A percentile compares a stretch with the other conserved stretches of the same genome.
phyloP scores from a whole-genome alignment of 2,329 filamentous ascomycete species.

The Monosporascus sp. region DNA sequence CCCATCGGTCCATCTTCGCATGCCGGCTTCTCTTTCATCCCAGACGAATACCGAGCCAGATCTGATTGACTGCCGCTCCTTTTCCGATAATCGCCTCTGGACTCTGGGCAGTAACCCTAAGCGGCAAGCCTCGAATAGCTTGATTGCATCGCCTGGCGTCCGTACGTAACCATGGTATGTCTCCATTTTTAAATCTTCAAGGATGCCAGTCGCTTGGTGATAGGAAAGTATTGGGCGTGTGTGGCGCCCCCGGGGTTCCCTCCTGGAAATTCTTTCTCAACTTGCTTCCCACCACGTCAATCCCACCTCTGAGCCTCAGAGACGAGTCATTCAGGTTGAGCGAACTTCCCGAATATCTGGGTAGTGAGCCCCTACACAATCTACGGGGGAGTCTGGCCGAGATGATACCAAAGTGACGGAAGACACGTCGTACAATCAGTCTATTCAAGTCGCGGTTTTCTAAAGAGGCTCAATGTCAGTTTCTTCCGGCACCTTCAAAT shows the following conservation, averaged over 20 bases:
- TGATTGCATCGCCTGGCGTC: constrained; percentile 94
- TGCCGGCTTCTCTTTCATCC: constrained; percentile 97
- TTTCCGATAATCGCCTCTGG: constrained; percentile 88
- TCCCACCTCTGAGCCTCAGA: constrained; percentile 17
- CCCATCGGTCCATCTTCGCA: constrained; percentile 97
- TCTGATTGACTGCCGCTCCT: constrained; percentile 91
- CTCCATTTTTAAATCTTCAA: constrained; percentile 59
- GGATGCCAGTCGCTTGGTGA: too few species aligned
- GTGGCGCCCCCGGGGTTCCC: constrained; percentile 1
- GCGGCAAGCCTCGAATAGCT: constrained; percentile 95
- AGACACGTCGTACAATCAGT: background rate
- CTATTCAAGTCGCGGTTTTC: background rate
- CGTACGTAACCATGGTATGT: constrained; percentile 94
- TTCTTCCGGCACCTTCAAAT: background rate
- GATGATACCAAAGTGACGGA: background rate
- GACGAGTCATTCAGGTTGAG: constrained; percentile 23
- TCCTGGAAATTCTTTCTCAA: constrained; percentile 15
- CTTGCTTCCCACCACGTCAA: constrained; percentile 21
- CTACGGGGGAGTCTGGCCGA: background rate
- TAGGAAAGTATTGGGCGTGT: too few species aligned
- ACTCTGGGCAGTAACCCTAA: constrained; percentile 85
- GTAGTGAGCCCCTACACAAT: background rate
- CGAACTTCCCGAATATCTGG: constrained; percentile 1
- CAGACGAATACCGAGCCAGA: constrained; percentile 99
- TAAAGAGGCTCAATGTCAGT: background rate